Conservation (phyloP, 2,329 filamentous ascomycete species). For the Whalleya microplaca region DNA sequence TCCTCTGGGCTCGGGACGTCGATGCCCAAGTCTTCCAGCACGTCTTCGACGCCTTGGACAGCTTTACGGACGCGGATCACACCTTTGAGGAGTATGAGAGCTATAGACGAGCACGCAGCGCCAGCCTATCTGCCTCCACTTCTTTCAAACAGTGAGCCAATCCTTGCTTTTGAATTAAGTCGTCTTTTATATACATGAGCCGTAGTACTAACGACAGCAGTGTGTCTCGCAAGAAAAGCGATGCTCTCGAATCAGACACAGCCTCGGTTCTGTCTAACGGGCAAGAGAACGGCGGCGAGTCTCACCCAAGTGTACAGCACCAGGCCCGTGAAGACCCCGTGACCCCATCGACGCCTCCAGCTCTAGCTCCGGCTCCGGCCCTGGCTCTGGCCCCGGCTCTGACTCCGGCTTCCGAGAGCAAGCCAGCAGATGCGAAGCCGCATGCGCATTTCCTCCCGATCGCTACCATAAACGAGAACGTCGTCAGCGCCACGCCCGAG, state of each 20-base stretch:
- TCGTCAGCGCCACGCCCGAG: conserved; percentile 16
- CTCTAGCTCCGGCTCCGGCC: too few relatives aligned
- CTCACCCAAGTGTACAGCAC: conserved; percentile 18
- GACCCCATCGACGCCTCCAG: conserved; percentile 6
- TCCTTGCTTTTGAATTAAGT: background rate
- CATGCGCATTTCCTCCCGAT: conserved; percentile 22
- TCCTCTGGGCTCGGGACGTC: conserved; percentile 90
- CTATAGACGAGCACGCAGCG: conserved; percentile 56
- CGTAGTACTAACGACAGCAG: conserved; percentile 21
- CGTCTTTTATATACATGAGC: background rate
- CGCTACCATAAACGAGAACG: conserved; percentile 25
- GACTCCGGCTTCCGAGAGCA: background rate
- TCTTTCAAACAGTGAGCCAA: conserved; percentile 40
- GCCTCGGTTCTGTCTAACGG: conserved; percentile 31
- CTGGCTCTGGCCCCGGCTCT: too few relatives aligned
- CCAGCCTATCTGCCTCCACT: conserved; percentile 47
- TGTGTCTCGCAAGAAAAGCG: conserved; percentile 32
- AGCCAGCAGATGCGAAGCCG: conserved; percentile 12
- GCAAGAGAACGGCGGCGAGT: conserved; percentile 23
- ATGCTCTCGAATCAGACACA: conserved; percentile 36
- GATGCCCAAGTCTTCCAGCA: conserved; percentile 84
- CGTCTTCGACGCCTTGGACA: conserved; percentile 86
- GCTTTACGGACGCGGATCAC: conserved; percentile 63
- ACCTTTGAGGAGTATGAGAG: conserved; percentile 63
- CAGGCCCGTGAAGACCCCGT: conserved; percentile 31